Percentiles rank a stretch among this genome's conserved stretches.
These are phyloP conservation scores for Fraxinus sp. DNA, from an alignment of 305 asterid genomes.

Conservation along the genomic window DNA sequence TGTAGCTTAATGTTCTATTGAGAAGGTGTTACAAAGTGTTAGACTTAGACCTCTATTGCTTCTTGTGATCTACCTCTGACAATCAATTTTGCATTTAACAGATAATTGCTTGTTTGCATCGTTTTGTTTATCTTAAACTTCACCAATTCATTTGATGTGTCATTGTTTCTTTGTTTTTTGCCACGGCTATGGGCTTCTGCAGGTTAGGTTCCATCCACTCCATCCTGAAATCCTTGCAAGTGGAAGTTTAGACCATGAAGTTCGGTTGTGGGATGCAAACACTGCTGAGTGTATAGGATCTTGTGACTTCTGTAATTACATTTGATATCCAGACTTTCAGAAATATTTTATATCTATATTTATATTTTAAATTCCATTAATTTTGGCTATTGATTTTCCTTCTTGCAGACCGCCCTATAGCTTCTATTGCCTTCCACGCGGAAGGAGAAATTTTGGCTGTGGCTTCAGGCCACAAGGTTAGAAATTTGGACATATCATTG, in stretches of 20 bases:
- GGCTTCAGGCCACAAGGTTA: slow-evolving; percentile 98
- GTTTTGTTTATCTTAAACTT: slow-evolving; percentile 14
- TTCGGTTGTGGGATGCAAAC: slow-evolving; percentile 88
- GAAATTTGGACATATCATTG: slow-evolving; percentile 26
- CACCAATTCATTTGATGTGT: slow-evolving; percentile 8
- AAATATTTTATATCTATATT: slow-evolving; percentile 4
- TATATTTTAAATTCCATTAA: slow-evolving; percentile 19
- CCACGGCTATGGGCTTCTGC: slow-evolving; percentile 36
- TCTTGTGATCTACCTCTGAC: slow-evolving; percentile 4
- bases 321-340: slow-evolving; percentile 21
- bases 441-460: slow-evolving; percentile 94
- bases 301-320: slow-evolving; percentile 80
- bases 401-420: slow-evolving; percentile 83
- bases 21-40: not conserved
- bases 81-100: not conserved
- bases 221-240: slow-evolving; percentile 84
- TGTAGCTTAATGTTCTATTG: not conserved
- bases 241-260: slow-evolving; percentile 98
- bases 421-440: slow-evolving; percentile 97
- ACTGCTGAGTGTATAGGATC: slow-evolving; percentile 89
- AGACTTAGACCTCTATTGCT: not conserved
- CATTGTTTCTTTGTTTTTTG: slow-evolving; percentile 22
- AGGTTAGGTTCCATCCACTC: slow-evolving; percentile 97
- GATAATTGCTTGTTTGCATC: slow-evolving; percentile 16
- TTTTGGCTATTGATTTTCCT: slow-evolving; percentile 18